Base-by-base conservation (phyloP, 345 rosid genomes). In the Pugionium dolabratum region DNA sequence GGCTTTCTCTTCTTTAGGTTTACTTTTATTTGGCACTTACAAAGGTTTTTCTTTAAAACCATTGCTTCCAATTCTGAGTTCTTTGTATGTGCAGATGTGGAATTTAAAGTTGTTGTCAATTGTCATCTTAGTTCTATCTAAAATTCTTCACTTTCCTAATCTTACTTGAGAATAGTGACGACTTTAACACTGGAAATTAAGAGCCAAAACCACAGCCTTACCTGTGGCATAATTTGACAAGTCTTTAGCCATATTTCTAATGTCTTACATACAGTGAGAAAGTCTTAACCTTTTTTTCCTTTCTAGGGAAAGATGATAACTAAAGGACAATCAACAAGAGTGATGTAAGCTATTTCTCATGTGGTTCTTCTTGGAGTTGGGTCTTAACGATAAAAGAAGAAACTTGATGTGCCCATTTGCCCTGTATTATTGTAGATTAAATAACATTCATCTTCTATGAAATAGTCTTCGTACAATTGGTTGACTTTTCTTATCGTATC, bases 281-380 rank as follows among this genome's bases (percentile, higher is more conserved):
- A 56, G 62, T 66, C 40, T 66, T 41, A 72, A 50, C 65, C 68
- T 69, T 77, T 76, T 71, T 76, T 76, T 77, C 73, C 80, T 80
- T 82, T 84, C 87, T 86, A 82, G 92, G 90, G 76, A 47, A 75
- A 70, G 79, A 75, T 78, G 79, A 77, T 82, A 83, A 85, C 81
- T 76, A 86, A 75, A 35, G 62, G 31, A 60, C 79, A 55, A 68
- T 76, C 76, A 44, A 72, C 60, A 63, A 59, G 70, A 77, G 66
- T 66, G 79, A 72, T 64, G 75, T 74, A 63, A 56, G 63, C 43
- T 46, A 10, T 66, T 35, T 10, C 31, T 66, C 62, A 41, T 41
- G 50, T 25, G 27, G 10, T 29, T 46, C 47, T 27, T 44, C 29
- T 46, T 55, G 31, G 46, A 67, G 36, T 10, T 67, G 4, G 43